phyloP scores from a whole-genome alignment of 1,139 yeast species.

The Geotrichum bryndzae region DNA sequence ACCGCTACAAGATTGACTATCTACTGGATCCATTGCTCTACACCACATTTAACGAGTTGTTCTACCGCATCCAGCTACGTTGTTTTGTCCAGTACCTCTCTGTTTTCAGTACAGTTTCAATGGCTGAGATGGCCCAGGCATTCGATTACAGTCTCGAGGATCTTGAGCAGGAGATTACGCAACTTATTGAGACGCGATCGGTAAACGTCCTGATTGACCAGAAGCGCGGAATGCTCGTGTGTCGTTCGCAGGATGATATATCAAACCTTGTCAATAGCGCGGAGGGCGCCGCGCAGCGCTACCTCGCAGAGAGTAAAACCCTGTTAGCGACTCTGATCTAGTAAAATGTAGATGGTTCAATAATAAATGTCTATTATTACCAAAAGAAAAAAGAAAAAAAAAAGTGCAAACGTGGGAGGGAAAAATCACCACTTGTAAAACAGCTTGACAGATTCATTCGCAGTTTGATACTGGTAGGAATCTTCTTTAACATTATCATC shows the following conservation, averaged over 20 bases:
- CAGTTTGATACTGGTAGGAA: constrained; percentile 59
- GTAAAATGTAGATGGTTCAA: not conserved
- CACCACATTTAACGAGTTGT: constrained; percentile 17
- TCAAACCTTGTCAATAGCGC: constrained; percentile 1
- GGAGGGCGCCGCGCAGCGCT: constrained; percentile 7
- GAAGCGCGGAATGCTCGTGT: constrained; percentile 11
- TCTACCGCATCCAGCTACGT: constrained; percentile 19
- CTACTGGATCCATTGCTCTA: constrained; percentile 22
- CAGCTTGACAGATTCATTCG: constrained; percentile 40
- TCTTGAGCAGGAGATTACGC: constrained; percentile 12
- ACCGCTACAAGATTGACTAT: constrained; percentile 20
- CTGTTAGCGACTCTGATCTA: constrained; percentile 8
- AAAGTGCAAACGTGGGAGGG: not conserved
- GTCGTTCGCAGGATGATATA: not conserved
- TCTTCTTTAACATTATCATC: constrained; percentile 44
- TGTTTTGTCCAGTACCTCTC: constrained; percentile 24
- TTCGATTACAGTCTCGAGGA: constrained; percentile 10
- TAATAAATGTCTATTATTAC: not conserved
- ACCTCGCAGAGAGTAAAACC: constrained; percentile 7
- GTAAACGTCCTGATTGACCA: constrained; percentile 19
- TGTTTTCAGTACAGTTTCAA: constrained; percentile 21
- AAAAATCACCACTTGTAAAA: constrained; percentile 35
- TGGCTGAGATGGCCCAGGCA: constrained; percentile 17
- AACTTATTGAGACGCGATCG: constrained; percentile 13
- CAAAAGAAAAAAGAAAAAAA: not conserved